Percentiles rank a stretch among this genome's conserved stretches.
Evolutionary conservation across 2,329 filamentous ascomycete species (phyloP).

Genomic region (Cordyceps fumosorosea): DNA sequence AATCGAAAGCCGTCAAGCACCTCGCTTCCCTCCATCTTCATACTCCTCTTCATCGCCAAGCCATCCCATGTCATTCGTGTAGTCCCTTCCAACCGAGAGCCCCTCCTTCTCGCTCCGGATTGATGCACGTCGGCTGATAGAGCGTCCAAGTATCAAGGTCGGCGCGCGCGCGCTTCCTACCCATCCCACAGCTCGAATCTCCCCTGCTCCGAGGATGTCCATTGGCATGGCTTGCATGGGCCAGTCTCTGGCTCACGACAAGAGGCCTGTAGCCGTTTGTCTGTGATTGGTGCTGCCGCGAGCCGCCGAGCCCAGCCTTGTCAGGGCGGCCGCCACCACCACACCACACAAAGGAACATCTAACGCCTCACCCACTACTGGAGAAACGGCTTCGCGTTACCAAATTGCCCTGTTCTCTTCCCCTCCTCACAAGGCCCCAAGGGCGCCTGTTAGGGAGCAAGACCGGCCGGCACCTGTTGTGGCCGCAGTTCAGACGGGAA

Average conservation of each 20-base stretch:
- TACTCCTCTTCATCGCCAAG: background rate
- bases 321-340: background rate
- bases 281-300: background rate
- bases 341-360: background rate
- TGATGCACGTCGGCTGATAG: background rate
- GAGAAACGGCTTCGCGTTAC: conserved; percentile 10
- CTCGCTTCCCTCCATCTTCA: background rate
- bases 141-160: background rate
- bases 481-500: background rate
- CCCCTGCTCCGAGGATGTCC: no score
- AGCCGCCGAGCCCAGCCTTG: background rate
- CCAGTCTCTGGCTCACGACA: background rate
- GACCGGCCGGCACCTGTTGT: background rate
- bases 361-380: background rate
- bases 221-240: background rate
- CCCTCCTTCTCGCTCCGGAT: background rate
- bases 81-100: background rate
- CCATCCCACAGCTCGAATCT: no score
- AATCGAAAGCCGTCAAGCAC: background rate
- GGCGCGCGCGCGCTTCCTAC: background rate
- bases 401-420: background rate
- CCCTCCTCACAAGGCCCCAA: background rate
- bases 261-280: background rate
- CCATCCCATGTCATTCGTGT: background rate
- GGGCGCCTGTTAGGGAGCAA: background rate